These are phyloP conservation scores for Triadica sebifera DNA, from an alignment of 345 rosid genomes.

Conservation along the genomic window DNA sequence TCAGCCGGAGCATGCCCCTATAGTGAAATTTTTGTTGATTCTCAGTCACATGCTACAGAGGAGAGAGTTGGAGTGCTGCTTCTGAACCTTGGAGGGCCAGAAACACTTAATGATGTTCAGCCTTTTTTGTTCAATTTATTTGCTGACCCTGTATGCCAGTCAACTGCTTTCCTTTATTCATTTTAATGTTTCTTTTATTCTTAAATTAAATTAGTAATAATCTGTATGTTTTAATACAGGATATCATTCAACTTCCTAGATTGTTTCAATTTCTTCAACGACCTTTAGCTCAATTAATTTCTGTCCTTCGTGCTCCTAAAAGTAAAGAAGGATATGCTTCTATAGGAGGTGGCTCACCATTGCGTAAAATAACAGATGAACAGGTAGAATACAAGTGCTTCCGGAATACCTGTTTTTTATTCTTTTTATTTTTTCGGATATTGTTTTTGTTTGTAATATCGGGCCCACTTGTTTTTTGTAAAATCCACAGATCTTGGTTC, in stretches of 20 bases:
- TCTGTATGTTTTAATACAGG: conserved; percentile 40
- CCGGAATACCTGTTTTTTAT: background rate
- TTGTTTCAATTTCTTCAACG: conserved; percentile 76
- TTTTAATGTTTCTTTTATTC: background rate
- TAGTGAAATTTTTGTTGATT: conserved; percentile 28
- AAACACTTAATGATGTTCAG: conserved; percentile 81
- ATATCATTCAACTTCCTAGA: conserved; percentile 86
- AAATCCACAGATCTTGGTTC: background rate
- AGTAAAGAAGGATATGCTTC: conserved; percentile 98
- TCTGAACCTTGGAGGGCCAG: conserved; percentile 87
- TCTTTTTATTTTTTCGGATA: background rate
- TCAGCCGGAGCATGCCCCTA: conserved; percentile 32
- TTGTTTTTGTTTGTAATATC: background rate
- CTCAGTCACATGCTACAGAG: conserved; percentile 39
- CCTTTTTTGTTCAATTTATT: conserved; percentile 85
- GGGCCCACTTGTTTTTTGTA: too few species aligned
- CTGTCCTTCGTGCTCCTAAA: conserved; percentile 79
- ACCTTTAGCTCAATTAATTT: conserved; percentile 75
- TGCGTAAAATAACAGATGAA: conserved; percentile 82
- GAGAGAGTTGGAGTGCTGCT: conserved; percentile 81
- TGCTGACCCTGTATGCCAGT: conserved; percentile 78
- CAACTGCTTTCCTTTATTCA: background rate
- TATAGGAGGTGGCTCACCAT: conserved; percentile 92
- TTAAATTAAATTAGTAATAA: conserved; percentile 2
- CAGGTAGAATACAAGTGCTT: conserved; percentile 39